Evolutionary conservation across 2,329 filamentous ascomycete species (phyloP).

Genomic region (Talaromyces rugulosus): DNA sequence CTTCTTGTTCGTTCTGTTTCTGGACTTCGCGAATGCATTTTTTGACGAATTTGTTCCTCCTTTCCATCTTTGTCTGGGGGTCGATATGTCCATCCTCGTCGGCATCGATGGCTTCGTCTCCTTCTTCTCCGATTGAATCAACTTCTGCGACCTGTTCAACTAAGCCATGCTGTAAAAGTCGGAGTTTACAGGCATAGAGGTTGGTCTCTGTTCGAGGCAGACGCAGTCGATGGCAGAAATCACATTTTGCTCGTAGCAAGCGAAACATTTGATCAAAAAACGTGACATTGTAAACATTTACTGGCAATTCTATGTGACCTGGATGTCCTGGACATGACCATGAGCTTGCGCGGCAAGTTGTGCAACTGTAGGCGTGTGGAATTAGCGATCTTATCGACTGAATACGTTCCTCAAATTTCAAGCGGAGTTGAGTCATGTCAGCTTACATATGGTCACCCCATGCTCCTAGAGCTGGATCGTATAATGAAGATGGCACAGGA

Average conservation of each 20-base stretch:
- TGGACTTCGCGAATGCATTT: constrained; percentile 62
- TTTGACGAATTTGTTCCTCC: constrained; percentile 66
- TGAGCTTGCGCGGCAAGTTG: constrained; percentile 83
- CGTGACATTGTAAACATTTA: constrained; percentile 91
- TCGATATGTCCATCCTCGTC: constrained; percentile 55
- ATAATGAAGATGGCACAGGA: constrained; percentile 83
- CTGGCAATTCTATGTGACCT: constrained; percentile 91
- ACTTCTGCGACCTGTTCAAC: constrained; percentile 63
- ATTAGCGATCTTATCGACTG: background rate
- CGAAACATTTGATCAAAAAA: constrained; percentile 91
- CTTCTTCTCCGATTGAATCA: constrained; percentile 50
- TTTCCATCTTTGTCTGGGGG: constrained; percentile 49
- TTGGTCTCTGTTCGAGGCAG: constrained; percentile 73
- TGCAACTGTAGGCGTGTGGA: constrained; percentile 59
- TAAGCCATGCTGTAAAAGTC: constrained; percentile 78
- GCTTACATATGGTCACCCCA: constrained; percentile 79
- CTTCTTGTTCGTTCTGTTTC: constrained; percentile 40
- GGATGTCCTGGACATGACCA: constrained; percentile 85
- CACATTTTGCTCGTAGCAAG: constrained; percentile 79
- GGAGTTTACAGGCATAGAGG: constrained; percentile 76
- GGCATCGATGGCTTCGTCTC: constrained; percentile 53
- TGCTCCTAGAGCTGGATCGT: constrained; percentile 86
- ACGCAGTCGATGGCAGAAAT: constrained; percentile 84
- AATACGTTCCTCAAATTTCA: background rate
- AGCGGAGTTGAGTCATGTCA: constrained; percentile 5